phyloP scores from a whole-genome alignment of 2,329 filamentous ascomycete genomes.

The Scytalidium lignicola region DNA sequence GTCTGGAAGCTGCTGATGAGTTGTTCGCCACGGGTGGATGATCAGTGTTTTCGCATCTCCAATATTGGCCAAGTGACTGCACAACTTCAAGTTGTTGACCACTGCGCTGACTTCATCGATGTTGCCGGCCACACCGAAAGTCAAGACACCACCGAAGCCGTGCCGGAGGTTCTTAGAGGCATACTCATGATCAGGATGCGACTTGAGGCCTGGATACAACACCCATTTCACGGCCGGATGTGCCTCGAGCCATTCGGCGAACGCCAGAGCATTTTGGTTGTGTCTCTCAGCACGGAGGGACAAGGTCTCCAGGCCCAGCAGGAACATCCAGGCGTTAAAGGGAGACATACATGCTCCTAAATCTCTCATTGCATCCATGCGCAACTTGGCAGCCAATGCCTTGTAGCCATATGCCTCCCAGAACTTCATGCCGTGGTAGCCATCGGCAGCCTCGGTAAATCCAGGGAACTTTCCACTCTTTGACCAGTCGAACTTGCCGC shows the following conservation, averaged over 20 bases:
- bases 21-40: slow-evolving; percentile 64
- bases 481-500: slow-evolving; percentile 65
- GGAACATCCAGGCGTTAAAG: slow-evolving; percentile 62
- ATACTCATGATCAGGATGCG: slow-evolving; percentile 53
- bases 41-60: slow-evolving; percentile 58
- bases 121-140: slow-evolving; percentile 63
- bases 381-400: slow-evolving; percentile 57
- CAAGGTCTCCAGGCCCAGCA: slow-evolving; percentile 63
- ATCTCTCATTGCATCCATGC: slow-evolving; percentile 64
- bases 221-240: slow-evolving; percentile 65
- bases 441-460: slow-evolving; percentile 56
- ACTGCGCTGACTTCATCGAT: slow-evolving; percentile 57
- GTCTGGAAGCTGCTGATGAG: slow-evolving; percentile 59
- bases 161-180: slow-evolving; percentile 62
- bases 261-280: slow-evolving; percentile 53
- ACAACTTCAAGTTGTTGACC: slow-evolving; percentile 65
- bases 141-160: slow-evolving; percentile 63
- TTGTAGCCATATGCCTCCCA: slow-evolving; percentile 62
- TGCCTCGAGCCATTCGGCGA: slow-evolving; percentile 60
- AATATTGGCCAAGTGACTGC: slow-evolving; percentile 66
- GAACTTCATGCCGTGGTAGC: slow-evolving; percentile 64
- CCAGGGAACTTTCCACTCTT: slow-evolving; percentile 64
- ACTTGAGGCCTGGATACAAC: slow-evolving; percentile 60
- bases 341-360: slow-evolving; percentile 59
- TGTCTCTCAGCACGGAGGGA: slow-evolving; percentile 60